A percentile compares a stretch with the other conserved stretches of the same genome.
Evolutionary conservation across 257 asterid genomes (phyloP).

Genomic region (Sherardia arvensis): DNA sequence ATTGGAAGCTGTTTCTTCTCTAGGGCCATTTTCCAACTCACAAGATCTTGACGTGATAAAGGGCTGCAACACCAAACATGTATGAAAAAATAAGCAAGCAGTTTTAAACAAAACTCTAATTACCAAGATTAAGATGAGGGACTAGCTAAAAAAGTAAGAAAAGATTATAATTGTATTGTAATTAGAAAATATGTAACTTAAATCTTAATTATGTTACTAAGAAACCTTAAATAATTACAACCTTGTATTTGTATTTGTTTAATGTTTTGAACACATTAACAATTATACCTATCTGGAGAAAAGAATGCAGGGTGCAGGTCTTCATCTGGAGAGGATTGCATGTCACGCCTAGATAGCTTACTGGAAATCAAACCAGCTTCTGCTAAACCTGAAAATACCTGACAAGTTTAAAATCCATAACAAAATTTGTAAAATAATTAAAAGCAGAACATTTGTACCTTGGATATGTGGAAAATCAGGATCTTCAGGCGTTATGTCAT

Average conservation of each 20-base stretch:
- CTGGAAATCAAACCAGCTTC: slow-evolving; percentile 98
- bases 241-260: neutral
- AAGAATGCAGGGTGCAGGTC: slow-evolving; percentile 56
- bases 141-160: neutral
- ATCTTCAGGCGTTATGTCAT: slow-evolving; percentile 85
- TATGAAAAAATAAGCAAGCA: slow-evolving; percentile 9
- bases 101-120: neutral
- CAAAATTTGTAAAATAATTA: neutral
- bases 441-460: slow-evolving; percentile 33
- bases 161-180: neutral
- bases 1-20: slow-evolving; percentile 83
- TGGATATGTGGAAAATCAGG: slow-evolving; percentile 94
- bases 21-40: slow-evolving; percentile 96
- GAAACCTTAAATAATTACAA: neutral
- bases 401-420: slow-evolving; percentile 22
- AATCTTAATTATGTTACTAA: neutral
- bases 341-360: slow-evolving; percentile 89
- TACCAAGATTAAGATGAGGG: neutral
- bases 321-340: slow-evolving; percentile 58
- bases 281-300: slow-evolving; percentile 77
- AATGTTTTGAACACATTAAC: neutral
- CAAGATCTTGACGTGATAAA: slow-evolving; percentile 93
- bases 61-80: slow-evolving; percentile 44
- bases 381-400: slow-evolving; percentile 70
- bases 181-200: neutral